A percentile compares a stretch with the other conserved stretches of the same genome.
Evolutionary conservation across 805 yeast genomes (phyloP).

Genomic region (Tetrapisispora nanseiensis): DNA sequence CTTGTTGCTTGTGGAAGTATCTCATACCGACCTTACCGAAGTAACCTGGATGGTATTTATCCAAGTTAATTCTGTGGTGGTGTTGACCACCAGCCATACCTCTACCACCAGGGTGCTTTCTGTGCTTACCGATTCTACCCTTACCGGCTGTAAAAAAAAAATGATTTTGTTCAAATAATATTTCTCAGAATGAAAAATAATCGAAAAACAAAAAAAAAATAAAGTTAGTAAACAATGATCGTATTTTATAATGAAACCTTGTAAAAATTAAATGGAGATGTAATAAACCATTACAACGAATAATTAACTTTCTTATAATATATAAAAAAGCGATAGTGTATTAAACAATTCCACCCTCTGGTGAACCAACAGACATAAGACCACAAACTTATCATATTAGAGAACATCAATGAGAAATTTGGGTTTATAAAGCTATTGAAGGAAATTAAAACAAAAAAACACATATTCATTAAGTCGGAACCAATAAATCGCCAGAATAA

Average conservation of each 20-base stretch:
- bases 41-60: constrained; percentile 99
- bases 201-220: not conserved
- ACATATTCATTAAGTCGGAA: too few relatives aligned
- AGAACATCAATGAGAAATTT: too few relatives aligned
- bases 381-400: too few relatives aligned
- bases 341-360: constrained; percentile 2
- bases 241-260: not conserved
- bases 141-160: constrained; percentile 73
- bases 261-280: not conserved
- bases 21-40: constrained; percentile 99
- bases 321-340: not conserved
- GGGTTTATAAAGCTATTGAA: too few relatives aligned
- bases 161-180: not conserved
- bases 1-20: constrained; percentile 92
- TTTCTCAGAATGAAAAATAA: not conserved
- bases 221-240: not conserved
- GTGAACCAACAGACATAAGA: too few relatives aligned
- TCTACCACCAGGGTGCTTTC: constrained; percentile 99
- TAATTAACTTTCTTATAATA: constrained; percentile 1
- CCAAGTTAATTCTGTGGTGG: constrained; percentile 99
- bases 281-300: not conserved
- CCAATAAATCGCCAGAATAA: too few relatives aligned
- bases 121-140: constrained; percentile 99
- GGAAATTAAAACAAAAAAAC: too few relatives aligned
- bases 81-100: constrained; percentile 99